Conservation (phyloP, 805 yeast genomes). For the Zygosaccharomyces lentus region DNA sequence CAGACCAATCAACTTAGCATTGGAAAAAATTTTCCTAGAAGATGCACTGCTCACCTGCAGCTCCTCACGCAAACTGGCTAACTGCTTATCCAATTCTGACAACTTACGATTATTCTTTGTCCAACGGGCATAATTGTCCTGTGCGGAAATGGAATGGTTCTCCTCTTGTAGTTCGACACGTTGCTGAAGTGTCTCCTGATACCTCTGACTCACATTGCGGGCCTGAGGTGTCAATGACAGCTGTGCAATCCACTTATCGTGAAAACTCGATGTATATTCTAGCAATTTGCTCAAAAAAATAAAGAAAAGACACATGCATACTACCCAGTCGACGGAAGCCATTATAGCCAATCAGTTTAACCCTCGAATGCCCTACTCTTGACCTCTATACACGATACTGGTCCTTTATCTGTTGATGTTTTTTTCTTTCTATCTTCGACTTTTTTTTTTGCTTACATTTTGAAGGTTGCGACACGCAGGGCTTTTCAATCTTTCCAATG, state of each 20-base stretch:
- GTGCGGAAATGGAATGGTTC: conserved; percentile 67
- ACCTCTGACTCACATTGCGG: conserved; percentile 29
- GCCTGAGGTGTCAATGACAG: conserved; percentile 13
- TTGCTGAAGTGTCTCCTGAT: conserved; percentile 39
- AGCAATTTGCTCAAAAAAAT: conserved; percentile 20
- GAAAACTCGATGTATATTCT: conserved; percentile 24
- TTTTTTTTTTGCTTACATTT: background rate
- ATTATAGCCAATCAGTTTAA: background rate
- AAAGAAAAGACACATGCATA: conserved; percentile 19
- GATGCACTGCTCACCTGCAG: conserved; percentile 27
- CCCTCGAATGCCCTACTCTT: background rate
- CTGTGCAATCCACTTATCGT: conserved; percentile 19
- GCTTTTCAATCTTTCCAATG: background rate
- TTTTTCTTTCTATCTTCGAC: background rate
- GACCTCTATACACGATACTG: background rate
- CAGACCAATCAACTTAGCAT: conserved; percentile 23
- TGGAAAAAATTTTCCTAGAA: conserved; percentile 17
- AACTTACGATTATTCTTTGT: conserved; percentile 77
- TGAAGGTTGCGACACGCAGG: background rate
- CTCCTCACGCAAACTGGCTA: conserved; percentile 40
- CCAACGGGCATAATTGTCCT: conserved; percentile 95
- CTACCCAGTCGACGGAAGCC: conserved; percentile 18
- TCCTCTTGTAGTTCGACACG: conserved; percentile 46
- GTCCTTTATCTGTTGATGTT: background rate
- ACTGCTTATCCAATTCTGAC: conserved; percentile 53